These are phyloP conservation scores for Phytophthora idaei DNA, from an alignment of 352 stramenopile species.

Conservation along the genomic window DNA sequence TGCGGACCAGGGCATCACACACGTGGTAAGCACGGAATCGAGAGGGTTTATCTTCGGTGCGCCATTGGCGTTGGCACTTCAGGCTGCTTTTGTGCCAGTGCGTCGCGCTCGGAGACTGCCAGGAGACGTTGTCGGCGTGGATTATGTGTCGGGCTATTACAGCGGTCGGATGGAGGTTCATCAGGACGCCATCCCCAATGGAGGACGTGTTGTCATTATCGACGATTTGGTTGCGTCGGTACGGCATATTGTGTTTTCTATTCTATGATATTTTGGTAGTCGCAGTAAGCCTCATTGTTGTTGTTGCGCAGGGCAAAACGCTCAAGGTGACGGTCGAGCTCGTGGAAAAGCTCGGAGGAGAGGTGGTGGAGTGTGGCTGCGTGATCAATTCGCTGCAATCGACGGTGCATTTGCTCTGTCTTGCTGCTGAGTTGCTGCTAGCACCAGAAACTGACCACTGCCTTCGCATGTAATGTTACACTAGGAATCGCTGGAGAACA, in stretches of 20 bases:
- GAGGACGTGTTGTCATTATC: slow-evolving; percentile 77
- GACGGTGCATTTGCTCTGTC: slow-evolving; percentile 39
- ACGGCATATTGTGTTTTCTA: slow-evolving; percentile 1
- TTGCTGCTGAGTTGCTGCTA: background rate
- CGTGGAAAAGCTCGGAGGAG: slow-evolving; percentile 66
- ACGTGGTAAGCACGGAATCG: slow-evolving; percentile 83
- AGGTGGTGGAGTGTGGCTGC: slow-evolving; percentile 83
- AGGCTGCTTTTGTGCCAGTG: slow-evolving; percentile 74
- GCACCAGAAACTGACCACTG: slow-evolving; percentile 19
- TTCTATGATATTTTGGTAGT: slow-evolving; percentile 8
- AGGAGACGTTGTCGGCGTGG: slow-evolving; percentile 75
- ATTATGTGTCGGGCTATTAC: slow-evolving; percentile 83
- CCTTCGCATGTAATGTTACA: slow-evolving; percentile 5
- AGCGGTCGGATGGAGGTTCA: slow-evolving; percentile 82
- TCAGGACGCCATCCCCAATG: slow-evolving; percentile 74
- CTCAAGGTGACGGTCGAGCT: slow-evolving; percentile 82
- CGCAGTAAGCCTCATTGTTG: slow-evolving; percentile 10
- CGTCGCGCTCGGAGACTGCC: slow-evolving; percentile 66
- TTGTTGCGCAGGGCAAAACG: slow-evolving; percentile 63
- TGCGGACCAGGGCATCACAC: slow-evolving; percentile 59
- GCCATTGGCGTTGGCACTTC: slow-evolving; percentile 69
- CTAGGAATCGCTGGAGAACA: slow-evolving; percentile 54
- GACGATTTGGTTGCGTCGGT: slow-evolving; percentile 84
- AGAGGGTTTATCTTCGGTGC: slow-evolving; percentile 85
- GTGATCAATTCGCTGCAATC: slow-evolving; percentile 68